These are phyloP conservation scores for Zoysia japonica DNA, from an alignment of 176 grass and related monocot genomes.

Conservation along the genomic window DNA sequence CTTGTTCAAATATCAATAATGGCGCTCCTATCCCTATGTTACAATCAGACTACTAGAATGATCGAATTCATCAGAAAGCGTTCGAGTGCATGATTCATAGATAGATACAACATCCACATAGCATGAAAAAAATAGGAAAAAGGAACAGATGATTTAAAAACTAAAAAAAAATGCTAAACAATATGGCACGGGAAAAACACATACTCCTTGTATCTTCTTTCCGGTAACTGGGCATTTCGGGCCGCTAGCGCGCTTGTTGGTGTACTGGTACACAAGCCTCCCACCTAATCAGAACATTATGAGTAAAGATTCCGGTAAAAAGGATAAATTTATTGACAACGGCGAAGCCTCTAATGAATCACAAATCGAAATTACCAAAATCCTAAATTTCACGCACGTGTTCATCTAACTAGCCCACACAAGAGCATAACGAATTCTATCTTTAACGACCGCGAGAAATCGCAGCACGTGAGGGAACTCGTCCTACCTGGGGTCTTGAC, in stretches of 20 bases:
- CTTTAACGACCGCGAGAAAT: not conserved
- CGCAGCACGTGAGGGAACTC: not conserved
- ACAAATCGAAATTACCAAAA: not conserved
- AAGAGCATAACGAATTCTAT: not conserved
- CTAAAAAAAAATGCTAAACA: too few species aligned
- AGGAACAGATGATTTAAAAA: too few species aligned
- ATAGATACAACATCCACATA: too few species aligned
- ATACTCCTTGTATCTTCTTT: slow-evolving; percentile 89
- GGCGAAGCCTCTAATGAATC: not conserved
- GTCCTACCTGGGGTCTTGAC: slow-evolving; percentile 69
- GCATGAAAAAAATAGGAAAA: too few species aligned
- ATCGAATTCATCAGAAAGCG: too few species aligned
- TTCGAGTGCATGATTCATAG: too few species aligned
- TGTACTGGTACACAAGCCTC: slow-evolving; percentile 87
- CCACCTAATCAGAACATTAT: slow-evolving; percentile 49
- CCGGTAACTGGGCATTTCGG: slow-evolving; percentile 87
- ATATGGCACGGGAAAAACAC: not conserved
- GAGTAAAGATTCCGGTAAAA: not conserved
- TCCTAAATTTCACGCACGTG: not conserved
- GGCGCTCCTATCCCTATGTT: too few species aligned
- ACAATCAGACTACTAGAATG: too few species aligned
- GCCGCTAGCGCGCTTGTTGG: slow-evolving; percentile 80
- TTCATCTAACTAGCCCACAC: not conserved
- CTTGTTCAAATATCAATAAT: too few species aligned
- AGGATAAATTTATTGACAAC: not conserved